These are phyloP conservation scores for Mycena floridula DNA, from an alignment of 768 basidiomycete genomes.

Conservation along the genomic window DNA sequence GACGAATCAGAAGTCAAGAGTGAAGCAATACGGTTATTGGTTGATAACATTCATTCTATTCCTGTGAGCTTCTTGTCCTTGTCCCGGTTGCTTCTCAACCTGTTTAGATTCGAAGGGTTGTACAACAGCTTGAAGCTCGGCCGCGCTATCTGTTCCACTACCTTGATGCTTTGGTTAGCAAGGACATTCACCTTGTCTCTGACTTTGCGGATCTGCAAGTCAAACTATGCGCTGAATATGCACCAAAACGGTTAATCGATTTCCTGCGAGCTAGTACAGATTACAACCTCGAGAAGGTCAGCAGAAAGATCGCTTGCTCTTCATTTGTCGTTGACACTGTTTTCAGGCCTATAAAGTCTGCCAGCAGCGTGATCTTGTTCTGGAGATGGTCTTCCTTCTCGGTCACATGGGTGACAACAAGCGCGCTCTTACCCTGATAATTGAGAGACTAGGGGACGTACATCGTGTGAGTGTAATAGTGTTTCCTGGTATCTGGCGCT, in stretches of 20 bases:
- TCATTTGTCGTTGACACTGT: constrained; percentile 2
- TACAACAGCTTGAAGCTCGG: constrained; percentile 72
- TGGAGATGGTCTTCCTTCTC: constrained; percentile 95
- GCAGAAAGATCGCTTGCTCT: constrained; percentile 2
- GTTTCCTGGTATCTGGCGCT: background rate
- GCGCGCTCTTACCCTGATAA: constrained; percentile 88
- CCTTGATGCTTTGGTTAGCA: constrained; percentile 83
- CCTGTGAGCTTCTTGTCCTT: constrained; percentile 70
- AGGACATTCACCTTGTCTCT: constrained; percentile 74
- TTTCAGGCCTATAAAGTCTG: constrained; percentile 81
- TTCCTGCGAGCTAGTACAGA: constrained; percentile 88
- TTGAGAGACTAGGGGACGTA: constrained; percentile 91
- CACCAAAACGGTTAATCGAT: constrained; percentile 72
- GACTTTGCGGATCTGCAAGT: constrained; percentile 89
- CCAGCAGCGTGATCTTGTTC: constrained; percentile 78
- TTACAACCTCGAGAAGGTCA: constrained; percentile 82
- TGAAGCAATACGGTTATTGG: constrained; percentile 79
- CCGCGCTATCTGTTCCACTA: constrained; percentile 89
- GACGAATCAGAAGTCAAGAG: constrained; percentile 43
- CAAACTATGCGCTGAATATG: constrained; percentile 87
- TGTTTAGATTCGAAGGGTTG: constrained; percentile 85
- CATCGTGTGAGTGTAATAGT: constrained; percentile 50
- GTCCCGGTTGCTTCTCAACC: no score
- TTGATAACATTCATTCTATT: constrained; percentile 94
- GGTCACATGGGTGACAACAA: constrained; percentile 99